Evolutionary conservation across 495 filamentous ascomycete genomes (phyloP).

Genomic region (Penicillium lividum): DNA sequence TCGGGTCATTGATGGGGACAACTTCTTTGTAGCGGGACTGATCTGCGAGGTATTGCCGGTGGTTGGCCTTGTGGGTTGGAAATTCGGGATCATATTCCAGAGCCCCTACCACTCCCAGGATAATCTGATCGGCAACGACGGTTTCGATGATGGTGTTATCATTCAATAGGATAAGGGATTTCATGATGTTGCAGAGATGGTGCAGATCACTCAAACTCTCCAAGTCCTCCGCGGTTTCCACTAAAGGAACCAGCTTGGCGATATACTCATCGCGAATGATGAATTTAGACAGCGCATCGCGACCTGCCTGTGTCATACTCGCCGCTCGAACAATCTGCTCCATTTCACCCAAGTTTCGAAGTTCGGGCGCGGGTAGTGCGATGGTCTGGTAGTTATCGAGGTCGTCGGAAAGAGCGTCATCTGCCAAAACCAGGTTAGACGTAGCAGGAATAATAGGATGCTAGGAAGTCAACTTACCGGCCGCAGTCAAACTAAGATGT

Average conservation of each 20-base stretch:
- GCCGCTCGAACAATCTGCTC: conserved; percentile 77
- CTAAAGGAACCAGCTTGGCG: conserved; percentile 77
- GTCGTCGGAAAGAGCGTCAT: conserved; percentile 91
- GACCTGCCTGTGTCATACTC: conserved; percentile 69
- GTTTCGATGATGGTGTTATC: conserved; percentile 92
- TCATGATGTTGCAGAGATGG: conserved; percentile 96
- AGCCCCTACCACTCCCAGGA: conserved; percentile 92
- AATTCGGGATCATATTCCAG: conserved; percentile 99
- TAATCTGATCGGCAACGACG: conserved; percentile 83
- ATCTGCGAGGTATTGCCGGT: conserved; percentile 88
- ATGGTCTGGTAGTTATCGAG: conserved; percentile 71
- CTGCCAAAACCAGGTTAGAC: conserved; percentile 39
- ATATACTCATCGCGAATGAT: conserved; percentile 86
- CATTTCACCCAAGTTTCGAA: conserved; percentile 79
- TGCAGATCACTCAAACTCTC: conserved; percentile 86
- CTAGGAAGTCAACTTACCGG: conserved; percentile 39
- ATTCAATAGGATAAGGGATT: conserved; percentile 89
- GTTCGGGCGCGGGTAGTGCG: conserved; percentile 72
- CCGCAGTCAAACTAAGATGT: conserved; percentile 52
- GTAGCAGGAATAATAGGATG: not conserved
- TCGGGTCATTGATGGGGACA: conserved; percentile 79
- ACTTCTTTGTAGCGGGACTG: conserved; percentile 94
- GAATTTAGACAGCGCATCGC: conserved; percentile 87
- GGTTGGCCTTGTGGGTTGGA: conserved; percentile 97
- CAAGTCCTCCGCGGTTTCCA: conserved; percentile 84